Percentiles rank a stretch among this genome's conserved stretches.
Evolutionary conservation across 169 alveolate species (phyloP).

Genomic region (Plasmodium inui): DNA sequence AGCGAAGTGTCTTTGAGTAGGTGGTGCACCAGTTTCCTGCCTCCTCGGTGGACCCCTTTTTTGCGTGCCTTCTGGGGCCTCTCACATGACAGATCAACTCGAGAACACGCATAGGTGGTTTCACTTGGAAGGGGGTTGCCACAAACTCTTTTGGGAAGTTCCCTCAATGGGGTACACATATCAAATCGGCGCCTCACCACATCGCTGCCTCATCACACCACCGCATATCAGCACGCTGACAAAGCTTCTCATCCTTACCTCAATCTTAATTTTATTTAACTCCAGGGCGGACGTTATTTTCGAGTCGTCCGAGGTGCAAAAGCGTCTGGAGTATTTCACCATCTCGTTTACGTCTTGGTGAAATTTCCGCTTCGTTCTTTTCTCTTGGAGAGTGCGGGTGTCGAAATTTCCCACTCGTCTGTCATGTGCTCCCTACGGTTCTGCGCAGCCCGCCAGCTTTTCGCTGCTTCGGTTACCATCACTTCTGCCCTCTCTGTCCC

Average conservation of each 20-base stretch:
- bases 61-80: too few relatives aligned
- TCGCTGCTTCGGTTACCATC: not conserved
- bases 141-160: too few relatives aligned
- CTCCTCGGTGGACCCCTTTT: too few relatives aligned
- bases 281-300: constrained; percentile 28
- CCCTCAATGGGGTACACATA: too few relatives aligned
- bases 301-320: constrained; percentile 39
- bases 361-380: too few relatives aligned
- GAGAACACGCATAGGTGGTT: too few relatives aligned
- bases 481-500: not conserved
- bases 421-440: not conserved
- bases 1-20: not conserved
- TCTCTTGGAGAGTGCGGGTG: not conserved
- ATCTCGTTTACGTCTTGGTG: constrained; percentile 1
- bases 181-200: too few relatives aligned
- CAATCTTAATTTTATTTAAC: constrained; percentile 10
- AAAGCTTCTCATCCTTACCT: constrained; percentile 3
- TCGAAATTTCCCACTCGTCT: not conserved
- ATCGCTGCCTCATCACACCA: too few relatives aligned
- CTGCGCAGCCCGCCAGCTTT: not conserved
- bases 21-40: not conserved
- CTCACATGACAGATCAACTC: too few relatives aligned
- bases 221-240: not conserved
- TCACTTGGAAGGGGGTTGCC: too few relatives aligned
- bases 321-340: constrained; percentile 1